phyloP scores from a whole-genome alignment of 352 stramenopile species.

The Peronosclerospora sorghi region DNA sequence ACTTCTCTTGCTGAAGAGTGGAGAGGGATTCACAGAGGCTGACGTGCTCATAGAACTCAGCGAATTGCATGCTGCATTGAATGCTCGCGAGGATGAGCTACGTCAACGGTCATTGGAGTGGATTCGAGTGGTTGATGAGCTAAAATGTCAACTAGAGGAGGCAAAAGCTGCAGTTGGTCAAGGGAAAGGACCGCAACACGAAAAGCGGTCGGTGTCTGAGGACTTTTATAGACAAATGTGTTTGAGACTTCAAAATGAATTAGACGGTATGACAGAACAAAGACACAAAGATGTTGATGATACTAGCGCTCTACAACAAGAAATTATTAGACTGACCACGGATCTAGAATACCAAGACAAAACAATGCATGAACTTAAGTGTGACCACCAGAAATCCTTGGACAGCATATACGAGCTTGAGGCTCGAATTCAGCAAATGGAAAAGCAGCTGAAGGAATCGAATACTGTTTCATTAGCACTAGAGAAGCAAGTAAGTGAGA shows the following conservation, averaged over 20 bases:
- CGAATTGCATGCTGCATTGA: constrained; percentile 11
- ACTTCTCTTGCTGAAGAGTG: constrained; percentile 28
- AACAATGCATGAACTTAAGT: constrained; percentile 21
- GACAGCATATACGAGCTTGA: constrained; percentile 32
- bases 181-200: constrained; percentile 1
- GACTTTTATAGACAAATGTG: constrained; percentile 27
- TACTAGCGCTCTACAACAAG: constrained; percentile 15
- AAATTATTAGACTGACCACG: constrained; percentile 28
- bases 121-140: background rate
- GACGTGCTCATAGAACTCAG: constrained; percentile 30
- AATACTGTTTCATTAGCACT: background rate
- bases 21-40: constrained; percentile 28
- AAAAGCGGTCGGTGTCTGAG: constrained; percentile 12
- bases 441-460: background rate
- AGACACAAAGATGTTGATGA: constrained; percentile 27
- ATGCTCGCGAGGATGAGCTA: background rate
- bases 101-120: background rate
- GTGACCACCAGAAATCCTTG: constrained; percentile 23
- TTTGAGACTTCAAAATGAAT: constrained; percentile 17
- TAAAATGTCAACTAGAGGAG: constrained; percentile 1
- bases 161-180: background rate
- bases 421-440: constrained; percentile 4
- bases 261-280: constrained; percentile 23
- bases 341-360: constrained; percentile 30
- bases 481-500: background rate